phyloP scores from a whole-genome alignment of 306 rosid genomes.

The Pyrus communis region DNA sequence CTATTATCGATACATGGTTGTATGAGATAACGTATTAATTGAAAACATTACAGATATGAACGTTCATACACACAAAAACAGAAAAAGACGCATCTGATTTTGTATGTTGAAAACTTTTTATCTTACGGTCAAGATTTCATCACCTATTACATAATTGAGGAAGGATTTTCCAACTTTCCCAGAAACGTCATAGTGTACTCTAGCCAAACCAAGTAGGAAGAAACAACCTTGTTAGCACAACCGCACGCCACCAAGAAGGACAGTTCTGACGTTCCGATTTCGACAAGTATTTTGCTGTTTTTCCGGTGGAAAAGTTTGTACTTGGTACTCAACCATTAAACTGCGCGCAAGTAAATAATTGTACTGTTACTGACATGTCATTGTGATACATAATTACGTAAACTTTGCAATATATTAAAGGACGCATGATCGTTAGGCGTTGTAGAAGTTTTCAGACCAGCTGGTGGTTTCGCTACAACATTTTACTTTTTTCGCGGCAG shows the following conservation, averaged over 20 bases:
- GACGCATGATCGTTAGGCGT: too few species aligned
- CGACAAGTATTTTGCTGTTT: background rate
- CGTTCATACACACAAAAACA: too few species aligned
- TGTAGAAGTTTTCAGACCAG: too few species aligned
- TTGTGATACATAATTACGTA: background rate
- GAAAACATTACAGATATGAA: too few species aligned
- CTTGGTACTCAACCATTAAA: background rate
- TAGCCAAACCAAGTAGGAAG: background rate
- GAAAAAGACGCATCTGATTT: background rate
- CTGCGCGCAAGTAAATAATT: background rate
- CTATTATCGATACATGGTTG: too few species aligned
- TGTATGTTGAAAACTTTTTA: background rate
- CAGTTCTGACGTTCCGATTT: background rate
- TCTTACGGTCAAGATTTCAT: background rate
- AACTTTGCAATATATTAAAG: too few species aligned
- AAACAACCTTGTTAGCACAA: background rate
- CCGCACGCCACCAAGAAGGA: background rate
- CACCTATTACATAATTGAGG: background rate
- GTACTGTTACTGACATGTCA: background rate
- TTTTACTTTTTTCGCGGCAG: accelerated
- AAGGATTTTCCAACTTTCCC: background rate
- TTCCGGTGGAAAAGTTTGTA: background rate
- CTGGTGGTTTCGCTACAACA: too few species aligned
- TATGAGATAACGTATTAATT: too few species aligned
- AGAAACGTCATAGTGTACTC: background rate